These are phyloP conservation scores for Furcasterigmium sp. DNA, from an alignment of 2,329 filamentous ascomycete species.

Conservation along the genomic window DNA sequence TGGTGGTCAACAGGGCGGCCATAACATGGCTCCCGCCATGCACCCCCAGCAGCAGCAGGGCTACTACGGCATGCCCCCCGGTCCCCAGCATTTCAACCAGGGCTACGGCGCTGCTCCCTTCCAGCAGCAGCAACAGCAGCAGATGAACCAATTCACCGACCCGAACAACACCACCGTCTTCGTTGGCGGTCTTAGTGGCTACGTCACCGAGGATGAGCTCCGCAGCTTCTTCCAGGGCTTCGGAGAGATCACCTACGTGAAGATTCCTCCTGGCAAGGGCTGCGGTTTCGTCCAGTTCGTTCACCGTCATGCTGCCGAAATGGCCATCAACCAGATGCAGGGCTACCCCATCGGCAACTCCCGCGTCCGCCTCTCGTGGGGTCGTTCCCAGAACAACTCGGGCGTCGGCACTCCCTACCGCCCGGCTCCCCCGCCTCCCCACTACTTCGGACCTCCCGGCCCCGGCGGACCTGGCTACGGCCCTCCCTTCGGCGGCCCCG, in stretches of 20 bases:
- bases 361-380: constrained; percentile 94
- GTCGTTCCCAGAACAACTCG: constrained; percentile 97
- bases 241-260: constrained; percentile 98
- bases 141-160: constrained; percentile 99
- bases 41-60: constrained; percentile 37
- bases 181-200: constrained; percentile 92
- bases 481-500: constrained; percentile 39
- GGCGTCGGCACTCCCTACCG: constrained; percentile 96
- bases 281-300: constrained; percentile 99
- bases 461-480: constrained; percentile 37
- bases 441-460: constrained; percentile 46
- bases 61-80: constrained; percentile 15
- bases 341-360: constrained; percentile 99
- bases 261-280: constrained; percentile 98
- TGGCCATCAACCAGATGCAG: constrained; percentile 99
- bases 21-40: constrained; percentile 30
- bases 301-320: constrained; percentile 96
- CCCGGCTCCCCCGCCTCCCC: constrained; percentile 68
- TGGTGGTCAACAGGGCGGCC: constrained; percentile 32
- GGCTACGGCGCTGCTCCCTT: constrained; percentile 4
- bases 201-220: constrained; percentile 99
- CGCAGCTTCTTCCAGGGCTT: constrained; percentile 99
- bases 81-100: constrained; percentile 4
- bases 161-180: constrained; percentile 99
- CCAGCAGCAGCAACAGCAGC: constrained; percentile 24